Percentiles rank a stretch among this genome's conserved stretches.
phyloP scores from a whole-genome alignment of 140 eudicot genomes.

The Ambrosia hybrid region DNA sequence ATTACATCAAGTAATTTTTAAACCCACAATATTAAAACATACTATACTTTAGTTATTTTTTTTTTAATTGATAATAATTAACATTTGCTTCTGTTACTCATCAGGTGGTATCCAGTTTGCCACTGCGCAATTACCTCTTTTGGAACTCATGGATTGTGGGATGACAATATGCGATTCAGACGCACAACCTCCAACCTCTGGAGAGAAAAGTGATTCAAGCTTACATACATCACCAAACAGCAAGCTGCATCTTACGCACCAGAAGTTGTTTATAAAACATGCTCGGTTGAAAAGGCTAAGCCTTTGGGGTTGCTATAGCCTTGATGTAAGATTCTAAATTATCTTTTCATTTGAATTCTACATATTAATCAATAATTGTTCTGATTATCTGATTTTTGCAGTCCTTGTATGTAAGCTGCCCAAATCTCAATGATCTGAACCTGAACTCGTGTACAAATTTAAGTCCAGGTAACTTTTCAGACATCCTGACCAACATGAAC shows the following conservation, averaged over 20 bases:
- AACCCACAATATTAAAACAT: background rate
- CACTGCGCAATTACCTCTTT: conserved; percentile 82
- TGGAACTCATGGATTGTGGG: conserved; percentile 98
- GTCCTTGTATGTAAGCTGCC: conserved; percentile 88
- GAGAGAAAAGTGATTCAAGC: conserved; percentile 36
- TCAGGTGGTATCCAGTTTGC: conserved; percentile 99
- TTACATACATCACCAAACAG: conserved; percentile 53
- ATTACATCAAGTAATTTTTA: conserved; percentile 81
- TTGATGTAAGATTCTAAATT: conserved; percentile 70
- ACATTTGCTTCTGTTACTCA: conserved; percentile 1
- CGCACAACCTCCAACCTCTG: conserved; percentile 28
- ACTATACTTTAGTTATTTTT: background rate
- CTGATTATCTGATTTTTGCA: conserved; percentile 34
- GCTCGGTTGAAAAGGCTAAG: conserved; percentile 79
- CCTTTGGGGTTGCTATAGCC: conserved; percentile 98
- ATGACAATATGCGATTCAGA: conserved; percentile 78
- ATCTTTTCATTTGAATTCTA: background rate
- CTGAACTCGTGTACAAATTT: conserved; percentile 74
- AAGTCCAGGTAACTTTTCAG: conserved; percentile 61
- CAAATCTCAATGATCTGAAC: conserved; percentile 79
- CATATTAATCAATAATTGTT: background rate
- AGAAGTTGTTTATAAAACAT: conserved; percentile 90
- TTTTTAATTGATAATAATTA: conserved; percentile 3
- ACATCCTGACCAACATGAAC: background rate
- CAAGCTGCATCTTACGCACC: conserved; percentile 58